phyloP scores from a whole-genome alignment of 495 filamentous ascomycete species.

The Aspergillus diversus region DNA sequence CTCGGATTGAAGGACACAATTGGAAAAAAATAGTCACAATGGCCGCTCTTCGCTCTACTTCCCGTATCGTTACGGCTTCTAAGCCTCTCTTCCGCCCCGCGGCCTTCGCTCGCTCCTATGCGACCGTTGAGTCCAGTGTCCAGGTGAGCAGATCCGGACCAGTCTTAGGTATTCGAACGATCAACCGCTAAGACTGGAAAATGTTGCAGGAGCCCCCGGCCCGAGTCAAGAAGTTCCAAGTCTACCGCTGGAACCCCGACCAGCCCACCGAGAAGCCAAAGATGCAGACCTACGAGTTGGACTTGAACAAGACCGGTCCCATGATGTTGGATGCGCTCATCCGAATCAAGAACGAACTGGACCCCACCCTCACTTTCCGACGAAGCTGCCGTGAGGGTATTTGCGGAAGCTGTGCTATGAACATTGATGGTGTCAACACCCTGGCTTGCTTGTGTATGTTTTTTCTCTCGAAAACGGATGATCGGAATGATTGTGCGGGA shows the following conservation, averaged over 20 bases:
- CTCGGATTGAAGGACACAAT: constrained; percentile 14
- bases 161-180: constrained; percentile 30
- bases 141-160: constrained; percentile 39
- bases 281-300: constrained; percentile 93
- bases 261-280: constrained; percentile 83
- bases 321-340: constrained; percentile 98
- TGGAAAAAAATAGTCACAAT: constrained; percentile 50
- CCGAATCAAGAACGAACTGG: constrained; percentile 97
- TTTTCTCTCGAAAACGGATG: neutral
- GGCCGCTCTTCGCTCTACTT: constrained; percentile 76
- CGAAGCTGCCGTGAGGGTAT: constrained; percentile 96
- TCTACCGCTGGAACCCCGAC: constrained; percentile 99
- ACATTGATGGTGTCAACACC: constrained; percentile 97
- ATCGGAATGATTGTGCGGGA: neutral
- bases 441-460: constrained; percentile 95
- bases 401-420: constrained; percentile 98
- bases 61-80: constrained; percentile 65
- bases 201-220: constrained; percentile 59
- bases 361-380: constrained; percentile 95
- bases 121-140: constrained; percentile 52
- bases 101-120: constrained; percentile 51
- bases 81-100: constrained; percentile 55
- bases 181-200: constrained; percentile 56
- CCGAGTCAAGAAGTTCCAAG: constrained; percentile 91
- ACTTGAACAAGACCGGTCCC: constrained; percentile 97